Base-by-base conservation (phyloP, 371 early-diverging fungal genomes). In the Chytridium lagenaria region DNA sequence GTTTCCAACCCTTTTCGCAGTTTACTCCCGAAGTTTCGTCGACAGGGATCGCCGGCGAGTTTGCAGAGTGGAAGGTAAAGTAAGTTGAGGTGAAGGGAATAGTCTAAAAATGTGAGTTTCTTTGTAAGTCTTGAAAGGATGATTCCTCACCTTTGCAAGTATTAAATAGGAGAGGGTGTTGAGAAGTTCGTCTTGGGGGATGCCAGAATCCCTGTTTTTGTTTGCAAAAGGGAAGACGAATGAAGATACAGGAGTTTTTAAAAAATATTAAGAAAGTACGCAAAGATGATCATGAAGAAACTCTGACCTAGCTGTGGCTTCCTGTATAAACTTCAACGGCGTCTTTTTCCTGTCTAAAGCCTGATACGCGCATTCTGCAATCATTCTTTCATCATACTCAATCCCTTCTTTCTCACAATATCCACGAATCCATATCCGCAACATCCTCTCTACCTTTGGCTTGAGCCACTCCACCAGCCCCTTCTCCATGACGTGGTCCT, bases 11-110 rank as follows among this genome's bases (percentile, higher is more conserved):
- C 16, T 2, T 22, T 34, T 68, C 68, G 52, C 51, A 49, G 36
- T 68, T 68, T 10, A 51, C 68, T 12, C 68, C 68, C 16, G 52
- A 12, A 22, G 68, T 68, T 68, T 68, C 68, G 68, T 68, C 68
- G 22, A 2, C 26, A 22, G 68, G 68, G 7, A n/a, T 68, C n/a
- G 5, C 5, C 10, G 68, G 31, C 33, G 49, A 50, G 52, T 68
- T 36, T 5, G 2, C 51, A 10, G 68, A 19, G 34, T 68, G 26
- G 52, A 68, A 68, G 19, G 50, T 51, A 44, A 50, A 49, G 34
- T 68, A 68, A 5, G 68, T 68, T 16, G 68, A 68, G 7, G 52
- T 51, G 30, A 68, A 68, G 15, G 68, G 68, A 23, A 68, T 50
- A n/a, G 31, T 30, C 68, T 68, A 22, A 3, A 63, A 22, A 38